Percentiles rank a stretch among this genome's conserved stretches.
Evolutionary conservation across 768 basidiomycete genomes (phyloP).

Genomic region (Suillus tomentosus): DNA sequence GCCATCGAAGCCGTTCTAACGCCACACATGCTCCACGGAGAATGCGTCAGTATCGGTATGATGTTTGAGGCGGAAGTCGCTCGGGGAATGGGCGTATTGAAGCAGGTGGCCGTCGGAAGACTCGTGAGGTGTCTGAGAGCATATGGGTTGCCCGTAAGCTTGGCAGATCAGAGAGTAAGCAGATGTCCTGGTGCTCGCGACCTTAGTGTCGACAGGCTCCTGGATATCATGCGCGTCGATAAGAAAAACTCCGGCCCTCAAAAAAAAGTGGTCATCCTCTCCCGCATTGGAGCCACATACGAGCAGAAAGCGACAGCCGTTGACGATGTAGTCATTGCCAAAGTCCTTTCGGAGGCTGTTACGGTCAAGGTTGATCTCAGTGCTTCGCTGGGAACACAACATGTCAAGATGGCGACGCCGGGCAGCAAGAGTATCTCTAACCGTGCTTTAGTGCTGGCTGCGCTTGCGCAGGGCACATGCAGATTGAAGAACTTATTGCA

Average conservation of each 20-base stretch:
- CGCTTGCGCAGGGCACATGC: constrained; percentile 87
- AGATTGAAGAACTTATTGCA: constrained; percentile 88
- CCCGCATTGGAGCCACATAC: constrained; percentile 87
- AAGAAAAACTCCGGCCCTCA: constrained; percentile 94
- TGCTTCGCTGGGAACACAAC: constrained; percentile 22
- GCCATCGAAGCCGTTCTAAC: constrained; percentile 97
- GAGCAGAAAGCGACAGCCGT: constrained; percentile 92
- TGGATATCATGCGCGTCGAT: constrained; percentile 95
- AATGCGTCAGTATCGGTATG: constrained; percentile 95
- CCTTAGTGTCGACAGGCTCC: constrained; percentile 76
- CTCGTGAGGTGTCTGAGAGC: constrained; percentile 85
- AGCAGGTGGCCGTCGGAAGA: constrained; percentile 91
- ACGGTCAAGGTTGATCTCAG: constrained; percentile 51
- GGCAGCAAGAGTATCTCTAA: constrained; percentile 98
- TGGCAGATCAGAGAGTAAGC: constrained; percentile 78
- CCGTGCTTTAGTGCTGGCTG: constrained; percentile 89
- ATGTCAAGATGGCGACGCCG: constrained; percentile 82
- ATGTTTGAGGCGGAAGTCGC: constrained; percentile 95
- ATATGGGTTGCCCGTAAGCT: constrained; percentile 85
- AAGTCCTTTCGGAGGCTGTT: constrained; percentile 79
- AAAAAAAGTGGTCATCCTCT: constrained; percentile 94
- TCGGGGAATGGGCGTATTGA: constrained; percentile 81
- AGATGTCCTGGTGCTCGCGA: constrained; percentile 67
- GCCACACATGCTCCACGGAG: constrained; percentile 92
- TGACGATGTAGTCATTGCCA: constrained; percentile 76